Evolutionary conservation across 306 rosid species (phyloP).

Genomic region (Acacia crassicarpa): DNA sequence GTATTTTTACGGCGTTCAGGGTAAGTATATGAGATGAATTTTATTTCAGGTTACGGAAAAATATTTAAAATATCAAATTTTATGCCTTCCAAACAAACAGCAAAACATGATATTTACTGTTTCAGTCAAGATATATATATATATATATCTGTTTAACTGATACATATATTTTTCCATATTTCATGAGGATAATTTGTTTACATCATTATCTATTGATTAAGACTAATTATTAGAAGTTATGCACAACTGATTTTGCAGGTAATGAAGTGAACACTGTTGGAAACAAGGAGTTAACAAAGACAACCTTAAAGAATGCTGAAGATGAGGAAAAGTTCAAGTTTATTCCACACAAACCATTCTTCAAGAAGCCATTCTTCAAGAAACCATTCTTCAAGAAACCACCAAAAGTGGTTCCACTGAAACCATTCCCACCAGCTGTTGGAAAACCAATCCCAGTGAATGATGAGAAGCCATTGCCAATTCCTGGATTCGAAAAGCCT

Average conservation of each 20-base stretch:
- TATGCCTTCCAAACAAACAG: too few species aligned
- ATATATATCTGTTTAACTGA: neutral
- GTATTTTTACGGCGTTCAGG: accelerated
- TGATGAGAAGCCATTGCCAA: neutral
- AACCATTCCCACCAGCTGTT: neutral
- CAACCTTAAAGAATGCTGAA: slow-evolving; percentile 12
- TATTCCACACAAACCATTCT: slow-evolving; percentile 16
- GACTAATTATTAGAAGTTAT: neutral
- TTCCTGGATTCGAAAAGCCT: neutral
- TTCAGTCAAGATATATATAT: neutral
- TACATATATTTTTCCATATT: neutral
- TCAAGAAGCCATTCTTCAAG: slow-evolving; percentile 16
- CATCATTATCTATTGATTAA: neutral
- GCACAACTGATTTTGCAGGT: neutral
- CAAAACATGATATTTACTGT: too few species aligned
- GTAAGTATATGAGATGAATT: too few species aligned
- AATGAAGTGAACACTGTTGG: slow-evolving; percentile 17
- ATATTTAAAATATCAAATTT: too few species aligned
- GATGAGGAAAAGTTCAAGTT: slow-evolving; percentile 46
- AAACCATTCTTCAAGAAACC: slow-evolving; percentile 16
- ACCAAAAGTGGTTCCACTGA: neutral
- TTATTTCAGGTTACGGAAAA: too few species aligned
- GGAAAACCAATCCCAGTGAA: neutral
- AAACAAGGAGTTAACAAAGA: slow-evolving; percentile 21
- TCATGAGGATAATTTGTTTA: neutral